phyloP scores from a whole-genome alignment of 1,284 basidiomycete species.

The Anthracocystis setariae region DNA sequence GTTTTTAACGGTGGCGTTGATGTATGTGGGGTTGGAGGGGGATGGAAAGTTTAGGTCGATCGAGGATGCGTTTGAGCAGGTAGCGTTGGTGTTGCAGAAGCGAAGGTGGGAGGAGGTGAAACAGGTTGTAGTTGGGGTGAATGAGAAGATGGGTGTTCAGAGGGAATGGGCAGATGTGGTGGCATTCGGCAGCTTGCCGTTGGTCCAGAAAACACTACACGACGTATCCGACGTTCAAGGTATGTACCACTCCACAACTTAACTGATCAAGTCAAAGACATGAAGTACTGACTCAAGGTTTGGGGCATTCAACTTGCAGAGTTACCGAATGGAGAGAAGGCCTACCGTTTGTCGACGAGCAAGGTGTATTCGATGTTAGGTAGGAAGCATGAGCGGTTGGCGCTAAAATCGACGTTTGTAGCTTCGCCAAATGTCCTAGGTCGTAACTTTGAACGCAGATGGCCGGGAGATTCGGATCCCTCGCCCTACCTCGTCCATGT shows the following conservation, averaged over 20 bases:
- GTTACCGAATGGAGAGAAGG: constrained; percentile 29
- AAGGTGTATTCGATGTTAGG: constrained; percentile 31
- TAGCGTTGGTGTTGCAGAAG: constrained; percentile 9
- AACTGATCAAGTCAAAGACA: neutral
- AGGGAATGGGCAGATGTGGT: constrained; percentile 40
- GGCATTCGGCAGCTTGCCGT: constrained; percentile 15
- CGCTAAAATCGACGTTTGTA: constrained; percentile 19
- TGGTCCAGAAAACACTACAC: constrained; percentile 13
- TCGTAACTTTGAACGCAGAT: constrained; percentile 32
- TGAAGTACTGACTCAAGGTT: constrained; percentile 3
- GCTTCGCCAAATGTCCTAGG: constrained; percentile 39
- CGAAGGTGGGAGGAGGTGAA: constrained; percentile 14
- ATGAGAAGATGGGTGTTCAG: constrained; percentile 4
- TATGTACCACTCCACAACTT: constrained; percentile 7
- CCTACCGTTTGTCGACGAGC: constrained; percentile 28
- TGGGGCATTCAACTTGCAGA: constrained; percentile 6
- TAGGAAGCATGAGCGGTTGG: constrained; percentile 17
- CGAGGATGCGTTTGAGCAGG: constrained; percentile 42
- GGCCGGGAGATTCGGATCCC: constrained; percentile 28
- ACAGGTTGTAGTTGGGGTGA: constrained; percentile 6
- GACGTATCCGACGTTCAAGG: constrained; percentile 38
- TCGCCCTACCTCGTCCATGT: constrained; percentile 8
- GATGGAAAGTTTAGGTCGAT: constrained; percentile 24
- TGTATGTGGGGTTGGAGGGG: constrained; percentile 9
- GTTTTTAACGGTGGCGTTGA: constrained; percentile 23